Base-by-base conservation (phyloP, 148 eudicot species). In the Rhododendron williamsianum region DNA sequence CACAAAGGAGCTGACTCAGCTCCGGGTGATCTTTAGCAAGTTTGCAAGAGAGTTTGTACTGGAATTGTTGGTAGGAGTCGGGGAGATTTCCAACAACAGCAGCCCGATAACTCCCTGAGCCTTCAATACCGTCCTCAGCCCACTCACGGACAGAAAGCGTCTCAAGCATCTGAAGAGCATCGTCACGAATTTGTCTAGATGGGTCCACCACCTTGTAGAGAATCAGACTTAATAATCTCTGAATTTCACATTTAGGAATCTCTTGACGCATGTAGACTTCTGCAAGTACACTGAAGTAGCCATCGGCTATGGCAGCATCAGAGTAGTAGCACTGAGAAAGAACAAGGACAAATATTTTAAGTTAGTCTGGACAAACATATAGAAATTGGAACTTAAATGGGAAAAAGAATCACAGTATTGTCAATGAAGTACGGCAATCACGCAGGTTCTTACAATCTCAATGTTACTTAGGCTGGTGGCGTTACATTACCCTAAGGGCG, bases 211-310 rank as follows among this genome's bases (percentile, higher is more conserved):
- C 99, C 87, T 97, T 97, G 93, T 97, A 97, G 51, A 97, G 94
- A 85, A 97, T 97, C 30, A 97, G 92, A 90, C 99, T 97, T 86
- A 97, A 89, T 84, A 97, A 91, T 87, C 99, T 92, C 91, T 95
- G 99, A 82, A 97, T 92, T 91, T 97, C 99, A 93, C 99, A 97
- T 86, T 97, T 97, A 60, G 99, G 98, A 84, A 97, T 94, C 89
- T 97, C 99, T 89, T 97, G 99, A 73, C 99, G 98, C 99, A 97
- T 97, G 91, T 97, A 97, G 76, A 97, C 99, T 88, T 97, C 99
- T 81, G 99, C 99, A 84, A 97, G 94, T 73, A 97, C 99, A 86
- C 98, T 97, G 84, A 97, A 97, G 93, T 97, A 97, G 84, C 99
- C 99, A 87, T 97, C 99, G 41, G 99, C 98, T 85, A 97, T 94